Evolutionary conservation across 2,329 filamentous ascomycete species (phyloP).

Genomic region (Fusarium armeniacum): DNA sequence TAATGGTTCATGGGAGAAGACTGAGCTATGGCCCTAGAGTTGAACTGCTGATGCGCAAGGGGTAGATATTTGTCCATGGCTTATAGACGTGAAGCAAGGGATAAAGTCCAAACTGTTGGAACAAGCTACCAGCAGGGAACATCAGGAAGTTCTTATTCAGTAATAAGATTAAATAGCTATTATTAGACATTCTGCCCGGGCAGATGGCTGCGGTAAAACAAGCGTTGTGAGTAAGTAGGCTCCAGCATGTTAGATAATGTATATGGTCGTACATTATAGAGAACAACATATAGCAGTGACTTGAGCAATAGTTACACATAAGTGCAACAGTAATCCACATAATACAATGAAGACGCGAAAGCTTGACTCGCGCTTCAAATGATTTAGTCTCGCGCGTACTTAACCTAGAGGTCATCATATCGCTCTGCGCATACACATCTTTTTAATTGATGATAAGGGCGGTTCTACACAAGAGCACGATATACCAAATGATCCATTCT

Average conservation of each 20-base stretch:
- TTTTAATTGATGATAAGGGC: background rate
- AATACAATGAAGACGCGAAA: background rate
- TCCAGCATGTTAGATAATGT: too few species aligned
- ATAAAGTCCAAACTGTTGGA: background rate
- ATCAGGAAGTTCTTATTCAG: background rate
- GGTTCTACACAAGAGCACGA: background rate
- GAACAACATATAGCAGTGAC: background rate
- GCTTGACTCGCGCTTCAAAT: background rate
- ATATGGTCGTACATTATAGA: background rate
- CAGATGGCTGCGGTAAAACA: background rate
- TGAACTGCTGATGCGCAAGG: background rate
- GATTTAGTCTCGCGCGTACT: background rate
- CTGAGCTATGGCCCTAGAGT: constrained; percentile 76
- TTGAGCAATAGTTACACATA: background rate
- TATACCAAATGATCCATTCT: background rate
- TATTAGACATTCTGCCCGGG: background rate
- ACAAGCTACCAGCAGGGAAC: background rate
- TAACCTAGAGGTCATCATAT: background rate
- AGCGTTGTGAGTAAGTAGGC: too few species aligned
- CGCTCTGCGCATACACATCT: background rate
- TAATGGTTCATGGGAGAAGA: constrained; percentile 71
- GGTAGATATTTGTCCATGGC: background rate
- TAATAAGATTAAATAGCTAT: background rate
- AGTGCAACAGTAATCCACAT: background rate
- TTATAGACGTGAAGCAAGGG: background rate